Evolutionary conservation across 2,329 filamentous ascomycete species (phyloP).

Genomic region (Drechslerella dactyloides): DNA sequence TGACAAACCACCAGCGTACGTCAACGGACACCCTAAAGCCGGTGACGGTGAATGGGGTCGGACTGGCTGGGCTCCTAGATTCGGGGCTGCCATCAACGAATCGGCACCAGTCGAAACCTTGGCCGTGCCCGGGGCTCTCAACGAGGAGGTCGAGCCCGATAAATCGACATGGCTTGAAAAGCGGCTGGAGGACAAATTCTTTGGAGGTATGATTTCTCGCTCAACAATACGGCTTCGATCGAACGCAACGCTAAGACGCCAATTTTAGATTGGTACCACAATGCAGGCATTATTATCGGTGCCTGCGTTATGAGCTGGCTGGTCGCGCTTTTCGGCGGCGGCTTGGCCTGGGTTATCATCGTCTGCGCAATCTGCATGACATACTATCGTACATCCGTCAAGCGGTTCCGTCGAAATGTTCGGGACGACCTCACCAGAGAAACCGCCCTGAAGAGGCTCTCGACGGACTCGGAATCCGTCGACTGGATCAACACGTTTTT

Average conservation of each 20-base stretch:
- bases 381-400: conserved; percentile 94
- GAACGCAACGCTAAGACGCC: conserved; percentile 11
- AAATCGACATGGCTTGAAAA: conserved; percentile 87
- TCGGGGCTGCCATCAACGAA: conserved; percentile 63
- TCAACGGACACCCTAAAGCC: conserved; percentile 63
- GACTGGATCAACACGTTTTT: conserved; percentile 99
- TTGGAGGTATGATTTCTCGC: conserved; percentile 68
- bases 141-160: conserved; percentile 66
- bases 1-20: conserved; percentile 55
- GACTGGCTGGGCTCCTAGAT: conserved; percentile 88
- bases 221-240: neutral
- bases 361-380: conserved; percentile 91
- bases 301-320: conserved; percentile 91
- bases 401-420: conserved; percentile 92
- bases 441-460: conserved; percentile 82
- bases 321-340: conserved; percentile 84
- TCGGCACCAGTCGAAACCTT: conserved; percentile 18
- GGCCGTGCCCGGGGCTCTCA: conserved; percentile 49
- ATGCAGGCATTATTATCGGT: conserved; percentile 90
- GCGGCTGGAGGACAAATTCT: conserved; percentile 85
- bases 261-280: conserved; percentile 94
- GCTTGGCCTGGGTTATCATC: conserved; percentile 89
- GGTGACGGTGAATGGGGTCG: conserved; percentile 64
- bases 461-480: conserved; percentile 87
- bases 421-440: conserved; percentile 91